phyloP scores from a whole-genome alignment of 768 basidiomycete genomes.

The Trichaptum fuscoviolaceum region DNA sequence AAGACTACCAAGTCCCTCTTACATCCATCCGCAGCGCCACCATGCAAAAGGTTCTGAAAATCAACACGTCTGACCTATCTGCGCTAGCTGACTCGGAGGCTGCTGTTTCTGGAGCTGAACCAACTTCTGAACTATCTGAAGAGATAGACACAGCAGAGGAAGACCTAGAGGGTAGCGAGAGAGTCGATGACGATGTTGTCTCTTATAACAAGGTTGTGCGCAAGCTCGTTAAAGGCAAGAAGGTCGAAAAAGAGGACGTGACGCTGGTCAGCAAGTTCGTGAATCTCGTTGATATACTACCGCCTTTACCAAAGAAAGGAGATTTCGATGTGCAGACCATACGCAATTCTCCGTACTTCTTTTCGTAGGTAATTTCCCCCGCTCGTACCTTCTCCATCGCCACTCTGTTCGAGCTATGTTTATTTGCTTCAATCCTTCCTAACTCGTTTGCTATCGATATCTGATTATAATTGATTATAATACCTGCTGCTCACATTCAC shows the following conservation, averaged over 20 bases:
- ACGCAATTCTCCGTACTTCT: conserved; percentile 85
- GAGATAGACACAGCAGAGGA: conserved; percentile 19
- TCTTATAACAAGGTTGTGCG: conserved; percentile 6
- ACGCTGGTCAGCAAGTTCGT: conserved; percentile 58
- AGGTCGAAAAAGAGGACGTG: conserved; percentile 23
- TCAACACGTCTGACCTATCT: conserved; percentile 37
- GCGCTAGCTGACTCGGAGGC: conserved; percentile 16
- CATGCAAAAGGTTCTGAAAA: conserved; percentile 27
- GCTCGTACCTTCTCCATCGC: not conserved
- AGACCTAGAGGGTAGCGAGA: conserved; percentile 10
- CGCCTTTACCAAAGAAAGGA: conserved; percentile 80
- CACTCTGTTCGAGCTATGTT: no score
- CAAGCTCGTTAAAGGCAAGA: conserved; percentile 10
- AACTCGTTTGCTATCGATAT: no score
- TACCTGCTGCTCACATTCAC: no score
- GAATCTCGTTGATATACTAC: conserved; percentile 66
- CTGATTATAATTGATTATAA: no score
- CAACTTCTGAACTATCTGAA: conserved; percentile 12
- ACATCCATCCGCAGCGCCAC: conserved; percentile 33
- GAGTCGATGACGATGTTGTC: conserved; percentile 9
- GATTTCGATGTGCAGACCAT: conserved; percentile 79
- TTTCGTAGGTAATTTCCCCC: conserved; percentile 52
- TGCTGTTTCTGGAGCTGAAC: conserved; percentile 3
- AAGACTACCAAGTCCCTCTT: conserved; percentile 62
- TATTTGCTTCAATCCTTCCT: no score